These are phyloP conservation scores for Yamagishiella unicocca DNA, from an alignment of 139 green algal species.

Conservation along the genomic window DNA sequence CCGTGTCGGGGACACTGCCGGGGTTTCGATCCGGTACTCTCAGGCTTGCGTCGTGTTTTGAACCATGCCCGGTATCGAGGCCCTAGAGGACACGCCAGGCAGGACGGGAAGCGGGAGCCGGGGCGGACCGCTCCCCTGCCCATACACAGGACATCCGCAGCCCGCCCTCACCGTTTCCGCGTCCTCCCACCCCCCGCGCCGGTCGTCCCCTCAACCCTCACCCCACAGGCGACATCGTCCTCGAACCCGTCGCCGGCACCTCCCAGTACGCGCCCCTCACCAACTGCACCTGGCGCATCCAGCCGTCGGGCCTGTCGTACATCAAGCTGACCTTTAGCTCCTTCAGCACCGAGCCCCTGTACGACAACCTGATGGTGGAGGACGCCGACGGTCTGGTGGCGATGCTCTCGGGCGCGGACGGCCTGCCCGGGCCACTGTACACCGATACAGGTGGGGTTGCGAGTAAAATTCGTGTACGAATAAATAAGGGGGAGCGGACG, in stretches of 20 bases:
- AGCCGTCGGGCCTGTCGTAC: slow-evolving; percentile 40
- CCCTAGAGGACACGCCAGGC: no score
- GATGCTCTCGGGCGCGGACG: slow-evolving; percentile 2
- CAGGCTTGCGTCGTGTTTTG: no score
- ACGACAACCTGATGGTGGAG: slow-evolving; percentile 52
- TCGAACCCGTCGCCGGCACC: not conserved
- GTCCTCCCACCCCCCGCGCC: no score
- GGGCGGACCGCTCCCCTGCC: no score
- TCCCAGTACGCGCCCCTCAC: slow-evolving; percentile 17
- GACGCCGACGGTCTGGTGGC: slow-evolving; percentile 58
- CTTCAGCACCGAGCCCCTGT: slow-evolving; percentile 52
- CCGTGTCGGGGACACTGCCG: no score
- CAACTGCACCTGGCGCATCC: slow-evolving; percentile 52
- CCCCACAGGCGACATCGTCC: slow-evolving; percentile 19
- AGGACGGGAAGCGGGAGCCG: no score
- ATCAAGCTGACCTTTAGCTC: slow-evolving; percentile 45
- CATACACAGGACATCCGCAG: no score
- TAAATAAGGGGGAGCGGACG: no score
- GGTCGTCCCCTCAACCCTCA: not conserved
- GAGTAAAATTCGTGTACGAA: no score
- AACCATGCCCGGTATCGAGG: no score
- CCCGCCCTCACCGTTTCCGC: no score
- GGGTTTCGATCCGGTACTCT: no score
- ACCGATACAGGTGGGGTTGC: slow-evolving; percentile 14
- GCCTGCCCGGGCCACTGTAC: not conserved